Base-by-base conservation (phyloP, 768 basidiomycete genomes). In the Leccinum disarticulatum region DNA sequence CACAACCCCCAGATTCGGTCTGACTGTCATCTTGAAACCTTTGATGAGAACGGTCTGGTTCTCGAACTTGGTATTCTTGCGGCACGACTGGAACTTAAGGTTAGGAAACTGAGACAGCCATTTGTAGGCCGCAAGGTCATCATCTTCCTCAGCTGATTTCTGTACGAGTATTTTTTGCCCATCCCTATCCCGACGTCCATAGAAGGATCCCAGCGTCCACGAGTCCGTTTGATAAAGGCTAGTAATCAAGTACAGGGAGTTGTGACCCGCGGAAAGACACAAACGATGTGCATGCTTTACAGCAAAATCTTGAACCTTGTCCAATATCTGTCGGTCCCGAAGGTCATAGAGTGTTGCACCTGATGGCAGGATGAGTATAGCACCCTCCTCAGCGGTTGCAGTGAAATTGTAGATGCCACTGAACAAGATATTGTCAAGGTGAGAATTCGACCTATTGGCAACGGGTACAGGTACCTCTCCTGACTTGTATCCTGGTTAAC, bases 181-280 rank as follows among this genome's bases (percentile, higher is more conserved):
- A 10, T 17, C 27, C 11, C 2, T 4, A 2, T 41, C 30, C 5
- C 43, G 35, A 5, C 35, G 35, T 35, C 35, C 28, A 6, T 51
- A 1, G 10, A 59, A 61, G 6, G 56, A 50, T 4, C 14, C 60
- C 28, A 61, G 31, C 2, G 25, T n/a, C 53, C 57, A 61, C 3
- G 31, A 28, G 28, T 8, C 28, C 28, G 28, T 28, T 28, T 28
- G 7, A 28, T 28, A 28, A 28, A 28, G 28, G 25, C 60, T 56
- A 1, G 60, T 61, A 28, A 61, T 17, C 22, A 61, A 30, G 19
- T 61, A 61, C 14, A 61, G 36, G 15, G 58, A 59, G 3, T 31
- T 28, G 14, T 13, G 27, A 38, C 17, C 10, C 28, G 17, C 47
- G 5, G 11, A 11, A 4, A 25, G 3, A 49, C 52, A 60, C 59